Evolutionary conservation across 2,329 filamentous ascomycete genomes (phyloP).

Genomic region (Pseudogymnoascus sp.): DNA sequence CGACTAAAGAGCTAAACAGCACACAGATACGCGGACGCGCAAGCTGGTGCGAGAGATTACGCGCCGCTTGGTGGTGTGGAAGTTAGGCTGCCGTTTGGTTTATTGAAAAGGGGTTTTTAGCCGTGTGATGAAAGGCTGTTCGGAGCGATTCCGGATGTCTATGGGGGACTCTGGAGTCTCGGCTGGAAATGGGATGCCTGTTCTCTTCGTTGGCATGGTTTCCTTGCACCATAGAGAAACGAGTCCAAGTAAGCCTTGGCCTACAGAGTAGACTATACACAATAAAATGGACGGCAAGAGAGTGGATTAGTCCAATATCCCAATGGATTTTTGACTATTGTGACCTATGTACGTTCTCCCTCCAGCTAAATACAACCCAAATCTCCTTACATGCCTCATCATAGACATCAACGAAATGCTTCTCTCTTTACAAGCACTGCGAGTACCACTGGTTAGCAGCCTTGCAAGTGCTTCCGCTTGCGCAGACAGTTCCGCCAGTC

Average conservation of each 20-base stretch:
- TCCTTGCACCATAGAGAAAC: neutral
- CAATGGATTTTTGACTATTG: neutral
- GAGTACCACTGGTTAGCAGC: conserved; percentile 18
- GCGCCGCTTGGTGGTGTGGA: neutral
- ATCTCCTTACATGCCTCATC: neutral
- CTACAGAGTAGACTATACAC: neutral
- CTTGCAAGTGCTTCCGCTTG: conserved; percentile 14
- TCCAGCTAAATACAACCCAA: neutral
- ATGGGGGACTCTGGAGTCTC: neutral
- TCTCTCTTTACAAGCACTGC: conserved; percentile 14
- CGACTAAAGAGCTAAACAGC: neutral
- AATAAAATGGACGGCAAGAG: neutral
- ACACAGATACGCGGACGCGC: neutral
- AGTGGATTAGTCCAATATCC: neutral
- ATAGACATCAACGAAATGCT: neutral
- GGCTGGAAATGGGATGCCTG: neutral
- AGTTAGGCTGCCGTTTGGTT: neutral
- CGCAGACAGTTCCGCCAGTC: conserved; percentile 17
- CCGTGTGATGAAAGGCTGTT: too few species aligned
- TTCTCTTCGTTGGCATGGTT: neutral
- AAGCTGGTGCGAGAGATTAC: neutral
- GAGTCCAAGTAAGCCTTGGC: neutral
- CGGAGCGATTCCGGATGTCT: neutral
- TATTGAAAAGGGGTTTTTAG: neutral
- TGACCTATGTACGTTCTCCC: conserved; percentile 18